A percentile compares a stretch with the other conserved stretches of the same genome.
These are phyloP conservation scores for Trichophyton simii DNA, from an alignment of 2,329 filamentous ascomycete genomes.

Conservation along the genomic window DNA sequence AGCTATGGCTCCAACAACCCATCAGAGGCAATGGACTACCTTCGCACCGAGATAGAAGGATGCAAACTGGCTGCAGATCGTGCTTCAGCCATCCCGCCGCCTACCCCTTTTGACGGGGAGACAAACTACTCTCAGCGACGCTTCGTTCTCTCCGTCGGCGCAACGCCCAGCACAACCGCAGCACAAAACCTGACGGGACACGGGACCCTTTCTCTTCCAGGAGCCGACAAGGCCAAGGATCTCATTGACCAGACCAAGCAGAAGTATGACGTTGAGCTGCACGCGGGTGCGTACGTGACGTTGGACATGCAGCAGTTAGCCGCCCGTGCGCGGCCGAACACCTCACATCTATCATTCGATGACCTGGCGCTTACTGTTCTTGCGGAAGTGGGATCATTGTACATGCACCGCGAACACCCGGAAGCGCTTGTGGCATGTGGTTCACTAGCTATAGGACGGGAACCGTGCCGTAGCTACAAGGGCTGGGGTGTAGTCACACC, in stretches of 20 bases:
- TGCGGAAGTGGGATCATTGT: conserved; percentile 57
- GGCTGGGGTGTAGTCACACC: conserved; percentile 58
- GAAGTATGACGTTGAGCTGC: conserved; percentile 47
- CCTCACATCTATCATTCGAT: conserved; percentile 20
- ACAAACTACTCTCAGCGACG: conserved; percentile 15
- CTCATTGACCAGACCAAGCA: conserved; percentile 9
- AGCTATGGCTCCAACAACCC: conserved; percentile 50
- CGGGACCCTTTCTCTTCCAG: conserved; percentile 12
- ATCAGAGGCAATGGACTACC: conserved; percentile 44
- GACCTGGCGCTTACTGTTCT: conserved; percentile 55
- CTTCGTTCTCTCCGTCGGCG: conserved; percentile 54
- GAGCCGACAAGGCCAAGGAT: conserved; percentile 10
- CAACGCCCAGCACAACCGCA: conserved; percentile 59
- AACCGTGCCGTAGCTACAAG: conserved; percentile 55
- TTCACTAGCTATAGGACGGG: conserved; percentile 54
- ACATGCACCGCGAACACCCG: conserved; percentile 38
- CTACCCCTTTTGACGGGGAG: not conserved
- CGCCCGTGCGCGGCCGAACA: conserved; percentile 45
- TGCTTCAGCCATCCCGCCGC: conserved; percentile 7
- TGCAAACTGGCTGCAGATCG: conserved; percentile 18
- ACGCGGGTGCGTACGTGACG: conserved; percentile 62
- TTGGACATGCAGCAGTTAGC: conserved; percentile 69
- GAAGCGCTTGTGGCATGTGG: conserved; percentile 60
- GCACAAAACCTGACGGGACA: conserved; percentile 45
- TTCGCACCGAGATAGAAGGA: conserved; percentile 48